phyloP scores from a whole-genome alignment of 2,329 filamentous ascomycete genomes.

The Pseudogymnoascus pannorum region DNA sequence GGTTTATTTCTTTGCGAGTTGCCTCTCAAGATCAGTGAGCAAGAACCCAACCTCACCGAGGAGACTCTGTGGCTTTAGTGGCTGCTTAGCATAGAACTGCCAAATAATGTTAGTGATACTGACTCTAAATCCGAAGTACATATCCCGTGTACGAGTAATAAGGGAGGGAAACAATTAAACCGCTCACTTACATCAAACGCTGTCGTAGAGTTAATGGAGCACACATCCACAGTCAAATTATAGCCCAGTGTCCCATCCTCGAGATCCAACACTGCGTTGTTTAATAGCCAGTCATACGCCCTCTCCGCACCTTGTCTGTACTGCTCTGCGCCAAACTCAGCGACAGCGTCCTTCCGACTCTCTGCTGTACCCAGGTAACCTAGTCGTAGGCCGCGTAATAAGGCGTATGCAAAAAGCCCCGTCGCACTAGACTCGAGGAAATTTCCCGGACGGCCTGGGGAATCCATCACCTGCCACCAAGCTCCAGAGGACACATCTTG shows the following conservation, averaged over 20 bases:
- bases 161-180: neutral
- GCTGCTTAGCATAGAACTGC: slow-evolving; percentile 5
- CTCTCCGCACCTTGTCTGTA: slow-evolving; percentile 12
- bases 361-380: slow-evolving; percentile 25
- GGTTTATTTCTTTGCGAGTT: neutral
- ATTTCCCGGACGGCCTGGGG: slow-evolving; percentile 24
- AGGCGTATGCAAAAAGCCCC: slow-evolving; percentile 33
- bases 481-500: slow-evolving; percentile 26
- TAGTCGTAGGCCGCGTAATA: slow-evolving; percentile 31
- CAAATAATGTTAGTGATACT: neutral
- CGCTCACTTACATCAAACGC: neutral
- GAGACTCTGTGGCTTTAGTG: slow-evolving; percentile 10
- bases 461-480: slow-evolving; percentile 32
- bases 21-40: slow-evolving; percentile 7
- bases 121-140: neutral
- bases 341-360: neutral
- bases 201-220: slow-evolving; percentile 8
- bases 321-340: neutral
- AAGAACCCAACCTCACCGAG: slow-evolving; percentile 11
- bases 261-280: slow-evolving; percentile 11
- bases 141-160: neutral
- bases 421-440: slow-evolving; percentile 33
- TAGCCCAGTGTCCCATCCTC: slow-evolving; percentile 6
- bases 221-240: slow-evolving; percentile 10
- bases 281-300: slow-evolving; percentile 18